Conservation (phyloP, 2,329 filamentous ascomycete genomes). For the Escovopsis weberi region DNA sequence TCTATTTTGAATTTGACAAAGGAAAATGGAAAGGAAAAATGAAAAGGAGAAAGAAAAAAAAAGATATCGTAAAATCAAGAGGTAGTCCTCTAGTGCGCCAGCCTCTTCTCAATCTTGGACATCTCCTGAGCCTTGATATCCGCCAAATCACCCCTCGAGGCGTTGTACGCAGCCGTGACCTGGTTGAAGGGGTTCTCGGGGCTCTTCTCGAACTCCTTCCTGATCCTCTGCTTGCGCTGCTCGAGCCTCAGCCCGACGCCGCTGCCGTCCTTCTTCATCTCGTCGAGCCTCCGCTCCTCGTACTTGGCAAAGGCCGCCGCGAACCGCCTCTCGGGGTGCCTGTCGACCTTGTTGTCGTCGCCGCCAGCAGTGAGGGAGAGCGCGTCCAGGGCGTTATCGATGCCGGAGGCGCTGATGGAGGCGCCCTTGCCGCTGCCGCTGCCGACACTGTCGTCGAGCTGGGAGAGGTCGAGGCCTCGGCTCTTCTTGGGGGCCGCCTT, state of each 20-base stretch:
- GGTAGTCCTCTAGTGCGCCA: slow-evolving; percentile 24
- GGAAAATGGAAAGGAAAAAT: not conserved
- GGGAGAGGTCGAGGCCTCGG: slow-evolving; percentile 58
- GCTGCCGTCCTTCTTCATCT: slow-evolving; percentile 72
- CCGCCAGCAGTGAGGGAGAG: slow-evolving; percentile 47
- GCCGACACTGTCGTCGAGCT: slow-evolving; percentile 43
- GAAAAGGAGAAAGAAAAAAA: not conserved
- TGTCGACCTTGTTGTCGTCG: slow-evolving; percentile 60
- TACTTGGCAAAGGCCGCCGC: slow-evolving; percentile 74
- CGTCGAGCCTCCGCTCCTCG: slow-evolving; percentile 64
- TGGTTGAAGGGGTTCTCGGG: slow-evolving; percentile 95
- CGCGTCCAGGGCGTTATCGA: slow-evolving; percentile 87
- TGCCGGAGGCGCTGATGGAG: slow-evolving; percentile 67
- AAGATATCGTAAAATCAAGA: slow-evolving; percentile 9
- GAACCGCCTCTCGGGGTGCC: slow-evolving; percentile 76
- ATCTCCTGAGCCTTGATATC: slow-evolving; percentile 52
- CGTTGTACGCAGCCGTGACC: slow-evolving; percentile 60
- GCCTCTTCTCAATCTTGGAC: slow-evolving; percentile 57
- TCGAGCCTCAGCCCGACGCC: slow-evolving; percentile 60
- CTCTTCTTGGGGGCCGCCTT: slow-evolving; percentile 57
- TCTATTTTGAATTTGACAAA: not conserved
- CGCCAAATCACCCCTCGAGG: slow-evolving; percentile 60
- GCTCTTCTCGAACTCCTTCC: slow-evolving; percentile 89
- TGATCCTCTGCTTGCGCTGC: slow-evolving; percentile 70
- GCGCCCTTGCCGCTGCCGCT: slow-evolving; percentile 35